Base-by-base conservation (phyloP, 148 eudicot species). In the Rhododendron vialii region DNA sequence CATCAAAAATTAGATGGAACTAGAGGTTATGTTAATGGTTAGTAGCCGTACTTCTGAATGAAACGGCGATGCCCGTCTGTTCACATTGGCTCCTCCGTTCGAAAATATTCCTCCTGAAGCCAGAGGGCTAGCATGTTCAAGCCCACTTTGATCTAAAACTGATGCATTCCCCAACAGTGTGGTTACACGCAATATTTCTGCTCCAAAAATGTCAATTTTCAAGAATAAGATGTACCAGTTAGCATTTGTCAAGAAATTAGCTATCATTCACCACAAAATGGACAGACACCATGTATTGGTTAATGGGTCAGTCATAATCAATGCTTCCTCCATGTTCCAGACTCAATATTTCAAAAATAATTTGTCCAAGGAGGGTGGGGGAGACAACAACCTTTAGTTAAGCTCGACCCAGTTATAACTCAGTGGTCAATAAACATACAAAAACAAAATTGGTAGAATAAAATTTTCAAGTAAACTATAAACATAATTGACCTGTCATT, bases 21-120 rank as follows among this genome's bases (percentile, higher is more conserved):
- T 89, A 92, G 88, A 93, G 87, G 98, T 93, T 92, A 89, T 94
- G 99, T 97, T 92, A 97, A 95, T 94, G 90, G 99, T 97, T 91
- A 95, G 98, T 94, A 93, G 93, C 94, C 99, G 91, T 97, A 97
- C 99, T 95, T 97, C 99, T 94, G 99, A 95, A 91, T 93, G 98
- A 88, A 90, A 92, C 77, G 98, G 98, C 89, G 98, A 89, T 87
- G 95, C 88, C 98, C 99, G 92, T 94, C 99, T 93, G 98, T 95
- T 95, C 95, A 93, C 85, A 88, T 94, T 95, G 78, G 95, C 93
- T 93, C 98, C 95, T 91, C 98, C 96, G 89, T 95, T 93, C 53
- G 94, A 91, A 95, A 76, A 95, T 80, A 94, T 88, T 92, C 98
- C 99, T 97, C 98, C 98, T 91, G 98, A 93, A 84, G 95, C 93